These are phyloP conservation scores for Brassica napus DNA, from an alignment of 345 rosid species.

Conservation along the genomic window DNA sequence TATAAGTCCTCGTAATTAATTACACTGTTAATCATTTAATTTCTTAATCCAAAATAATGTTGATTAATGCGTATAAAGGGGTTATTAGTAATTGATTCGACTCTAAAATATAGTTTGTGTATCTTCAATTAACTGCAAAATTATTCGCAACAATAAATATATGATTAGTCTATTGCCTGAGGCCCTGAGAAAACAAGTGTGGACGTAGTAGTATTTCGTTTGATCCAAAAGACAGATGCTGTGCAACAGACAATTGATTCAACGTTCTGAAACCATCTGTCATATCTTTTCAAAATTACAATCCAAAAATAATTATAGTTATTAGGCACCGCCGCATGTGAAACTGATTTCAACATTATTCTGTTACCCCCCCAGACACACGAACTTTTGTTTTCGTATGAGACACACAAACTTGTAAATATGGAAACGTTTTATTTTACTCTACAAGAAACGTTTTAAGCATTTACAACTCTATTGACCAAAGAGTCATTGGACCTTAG, in stretches of 20 bases:
- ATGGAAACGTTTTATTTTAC: not conserved
- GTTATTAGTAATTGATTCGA: not conserved
- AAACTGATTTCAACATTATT: not conserved
- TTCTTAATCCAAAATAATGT: not conserved
- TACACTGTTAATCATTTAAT: not conserved
- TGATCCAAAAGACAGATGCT: not conserved
- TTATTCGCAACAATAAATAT: not conserved
- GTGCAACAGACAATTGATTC: not conserved
- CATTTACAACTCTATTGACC: not conserved
- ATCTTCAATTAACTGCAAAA: not conserved
- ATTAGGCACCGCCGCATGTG: not conserved
- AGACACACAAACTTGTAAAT: not conserved
- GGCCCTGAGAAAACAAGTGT: constrained; percentile 4
- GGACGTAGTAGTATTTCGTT: not conserved
- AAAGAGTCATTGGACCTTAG: too few species aligned
- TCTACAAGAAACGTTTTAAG: not conserved
- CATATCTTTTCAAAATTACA: not conserved
- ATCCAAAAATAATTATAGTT: not conserved
- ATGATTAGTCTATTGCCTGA: not conserved
- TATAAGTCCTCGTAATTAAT: too few species aligned
- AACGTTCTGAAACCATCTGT: constrained; percentile 7
- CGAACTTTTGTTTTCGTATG: not conserved
- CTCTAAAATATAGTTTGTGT: not conserved
- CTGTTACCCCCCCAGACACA: not conserved
- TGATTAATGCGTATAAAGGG: not conserved